Evolutionary conservation across 495 filamentous ascomycete genomes (phyloP).

Genomic region (Tuber microsphaerosporum): DNA sequence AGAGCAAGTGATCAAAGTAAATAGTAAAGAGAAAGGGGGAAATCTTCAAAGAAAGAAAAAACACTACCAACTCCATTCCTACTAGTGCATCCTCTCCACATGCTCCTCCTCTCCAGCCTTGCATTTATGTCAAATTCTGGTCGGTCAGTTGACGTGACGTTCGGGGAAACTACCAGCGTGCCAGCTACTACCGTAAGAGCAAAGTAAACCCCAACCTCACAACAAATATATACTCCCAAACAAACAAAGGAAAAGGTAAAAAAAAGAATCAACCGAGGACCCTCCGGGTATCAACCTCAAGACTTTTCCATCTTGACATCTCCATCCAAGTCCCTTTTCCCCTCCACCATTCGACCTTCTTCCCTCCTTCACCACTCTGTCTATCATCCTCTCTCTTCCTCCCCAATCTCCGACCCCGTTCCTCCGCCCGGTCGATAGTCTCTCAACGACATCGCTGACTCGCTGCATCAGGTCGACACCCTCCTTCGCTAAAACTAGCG

Average conservation of each 20-base stretch:
- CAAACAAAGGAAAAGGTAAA: not conserved
- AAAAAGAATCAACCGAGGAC: not conserved
- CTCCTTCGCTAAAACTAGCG: slow-evolving; percentile 74
- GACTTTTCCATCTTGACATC: slow-evolving; percentile 17
- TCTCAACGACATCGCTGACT: slow-evolving; percentile 70
- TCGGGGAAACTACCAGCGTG: not conserved
- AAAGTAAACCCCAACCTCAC: not conserved
- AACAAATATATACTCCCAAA: not conserved
- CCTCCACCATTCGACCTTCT: slow-evolving; percentile 21
- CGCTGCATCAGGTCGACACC: slow-evolving; percentile 83
- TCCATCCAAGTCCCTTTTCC: slow-evolving; percentile 22
- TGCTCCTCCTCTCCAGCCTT: not conserved
- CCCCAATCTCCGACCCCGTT: slow-evolving; percentile 72
- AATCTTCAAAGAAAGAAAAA: not conserved
- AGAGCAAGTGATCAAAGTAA: not conserved
- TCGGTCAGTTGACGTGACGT: not conserved
- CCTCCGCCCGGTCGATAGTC: slow-evolving; percentile 78
- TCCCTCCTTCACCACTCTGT: slow-evolving; percentile 11
- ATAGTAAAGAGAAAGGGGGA: not conserved
- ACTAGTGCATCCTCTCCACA: not conserved
- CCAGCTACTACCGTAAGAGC: not conserved
- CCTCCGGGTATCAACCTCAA: not conserved
- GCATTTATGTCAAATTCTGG: not conserved
- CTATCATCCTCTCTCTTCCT: slow-evolving; percentile 45
- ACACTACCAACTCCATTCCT: not conserved